Evolutionary conservation across 2,329 filamentous ascomycete species (phyloP).

Genomic region (Trichoderma sp.): DNA sequence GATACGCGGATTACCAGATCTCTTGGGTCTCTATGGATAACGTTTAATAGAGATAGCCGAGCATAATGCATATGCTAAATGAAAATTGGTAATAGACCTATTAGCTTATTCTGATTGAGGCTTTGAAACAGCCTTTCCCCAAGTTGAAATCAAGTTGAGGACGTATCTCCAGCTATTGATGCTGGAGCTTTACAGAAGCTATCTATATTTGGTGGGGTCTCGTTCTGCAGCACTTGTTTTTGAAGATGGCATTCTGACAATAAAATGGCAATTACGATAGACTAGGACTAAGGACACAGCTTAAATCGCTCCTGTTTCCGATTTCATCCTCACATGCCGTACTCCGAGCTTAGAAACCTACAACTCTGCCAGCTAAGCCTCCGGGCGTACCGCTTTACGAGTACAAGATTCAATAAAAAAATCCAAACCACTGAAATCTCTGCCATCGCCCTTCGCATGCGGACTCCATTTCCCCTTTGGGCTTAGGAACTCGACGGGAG

Average conservation of each 20-base stretch:
- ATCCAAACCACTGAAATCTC: not conserved
- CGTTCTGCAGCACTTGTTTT: not conserved
- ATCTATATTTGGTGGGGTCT: not conserved
- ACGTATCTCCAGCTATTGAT: not conserved
- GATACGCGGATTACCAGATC: no score
- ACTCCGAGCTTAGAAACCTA: not conserved
- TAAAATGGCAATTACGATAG: not conserved
- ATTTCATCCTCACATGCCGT: not conserved
- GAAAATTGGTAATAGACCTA: not conserved
- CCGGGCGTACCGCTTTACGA: not conserved
- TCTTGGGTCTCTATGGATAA: not conserved
- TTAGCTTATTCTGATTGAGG: not conserved
- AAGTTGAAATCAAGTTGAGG: not conserved
- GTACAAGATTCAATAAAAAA: not conserved
- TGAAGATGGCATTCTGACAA: not conserved
- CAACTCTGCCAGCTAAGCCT: not conserved
- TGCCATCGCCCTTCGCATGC: not conserved
- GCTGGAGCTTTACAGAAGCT: not conserved
- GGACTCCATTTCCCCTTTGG: not conserved
- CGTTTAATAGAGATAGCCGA: not conserved
- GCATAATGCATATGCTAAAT: not conserved
- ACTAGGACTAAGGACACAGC: not conserved
- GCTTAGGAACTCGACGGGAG: not conserved
- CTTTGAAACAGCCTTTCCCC: not conserved
- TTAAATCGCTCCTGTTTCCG: not conserved